Evolutionary conservation across 208 protist species (phyloP).

Genomic region (Porcisia hertigi): DNA sequence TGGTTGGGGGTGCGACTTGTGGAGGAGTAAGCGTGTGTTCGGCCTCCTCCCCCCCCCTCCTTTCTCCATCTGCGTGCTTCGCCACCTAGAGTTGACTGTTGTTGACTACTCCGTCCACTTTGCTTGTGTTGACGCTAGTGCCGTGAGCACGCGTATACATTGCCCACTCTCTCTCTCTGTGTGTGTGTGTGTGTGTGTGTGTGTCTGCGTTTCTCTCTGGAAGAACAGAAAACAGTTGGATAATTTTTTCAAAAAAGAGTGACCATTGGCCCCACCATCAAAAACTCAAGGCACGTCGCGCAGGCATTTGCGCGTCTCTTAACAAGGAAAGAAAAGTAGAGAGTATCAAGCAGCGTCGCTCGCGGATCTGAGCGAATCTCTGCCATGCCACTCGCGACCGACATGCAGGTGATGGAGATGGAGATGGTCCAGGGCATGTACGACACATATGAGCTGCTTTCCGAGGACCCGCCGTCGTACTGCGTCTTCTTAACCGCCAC

Average conservation of each 20-base stretch:
- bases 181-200: not conserved
- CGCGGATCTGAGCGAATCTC: not conserved
- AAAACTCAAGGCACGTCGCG: not conserved
- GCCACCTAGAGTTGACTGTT: not conserved
- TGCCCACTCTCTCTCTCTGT: not conserved
- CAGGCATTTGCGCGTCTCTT: not conserved
- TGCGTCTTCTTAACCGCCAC: slow-evolving; percentile 66
- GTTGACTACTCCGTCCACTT: not conserved
- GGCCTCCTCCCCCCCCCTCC: not conserved
- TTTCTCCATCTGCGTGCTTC: not conserved
- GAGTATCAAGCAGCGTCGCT: not conserved
- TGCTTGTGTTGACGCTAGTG: not conserved
- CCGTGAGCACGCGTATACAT: not conserved
- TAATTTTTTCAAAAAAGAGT: too few relatives aligned
- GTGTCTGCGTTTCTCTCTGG: not conserved
- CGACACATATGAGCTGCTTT: slow-evolving; percentile 76
- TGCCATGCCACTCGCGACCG: slow-evolving; percentile 64
- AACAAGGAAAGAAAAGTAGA: not conserved
- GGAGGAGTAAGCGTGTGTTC: not conserved
- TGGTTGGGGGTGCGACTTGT: not conserved
- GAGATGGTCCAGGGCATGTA: slow-evolving; percentile 93
- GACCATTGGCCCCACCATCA: too few relatives aligned
- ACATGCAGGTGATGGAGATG: slow-evolving; percentile 91
- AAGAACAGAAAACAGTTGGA: too few relatives aligned
- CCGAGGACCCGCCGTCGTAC: slow-evolving; percentile 77